A percentile compares a stretch with the other conserved stretches of the same genome.
Conservation (phyloP, 495 filamentous ascomycete species). For the Aspergillus egyptiacus region DNA sequence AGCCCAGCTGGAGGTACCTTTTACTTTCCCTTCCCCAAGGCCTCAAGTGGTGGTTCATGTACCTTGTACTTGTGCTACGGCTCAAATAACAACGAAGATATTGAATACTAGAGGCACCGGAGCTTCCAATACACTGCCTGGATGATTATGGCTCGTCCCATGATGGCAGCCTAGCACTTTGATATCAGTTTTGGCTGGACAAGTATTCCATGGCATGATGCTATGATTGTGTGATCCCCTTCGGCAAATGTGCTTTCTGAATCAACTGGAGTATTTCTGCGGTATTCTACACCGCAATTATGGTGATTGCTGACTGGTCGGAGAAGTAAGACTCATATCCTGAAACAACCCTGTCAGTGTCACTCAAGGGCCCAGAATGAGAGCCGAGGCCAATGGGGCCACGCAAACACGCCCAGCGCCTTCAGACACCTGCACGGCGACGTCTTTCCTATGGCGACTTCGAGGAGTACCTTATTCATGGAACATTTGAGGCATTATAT, state of each 20-base stretch:
- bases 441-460: neutral
- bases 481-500: neutral
- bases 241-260: neutral
- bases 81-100: too few species aligned
- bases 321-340: neutral
- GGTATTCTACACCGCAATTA: conserved; percentile 14
- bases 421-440: conserved; percentile 1
- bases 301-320: neutral
- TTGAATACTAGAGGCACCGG: too few species aligned
- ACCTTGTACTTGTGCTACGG: conserved; percentile 10
- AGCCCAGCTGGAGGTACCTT: too few species aligned
- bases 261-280: neutral
- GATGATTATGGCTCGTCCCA: too few species aligned
- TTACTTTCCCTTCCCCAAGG: conserved; percentile 1
- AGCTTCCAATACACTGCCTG: too few species aligned
- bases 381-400: neutral
- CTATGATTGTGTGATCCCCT: too few species aligned
- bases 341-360: conserved; percentile 6
- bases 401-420: neutral
- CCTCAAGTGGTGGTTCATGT: neutral
- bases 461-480: neutral
- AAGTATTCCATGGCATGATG: neutral
- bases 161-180: too few species aligned
- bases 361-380: conserved; percentile 2
- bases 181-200: neutral